phyloP scores from a whole-genome alignment of 2,329 filamentous ascomycete genomes.

The Coniochaeta hoffmannii region DNA sequence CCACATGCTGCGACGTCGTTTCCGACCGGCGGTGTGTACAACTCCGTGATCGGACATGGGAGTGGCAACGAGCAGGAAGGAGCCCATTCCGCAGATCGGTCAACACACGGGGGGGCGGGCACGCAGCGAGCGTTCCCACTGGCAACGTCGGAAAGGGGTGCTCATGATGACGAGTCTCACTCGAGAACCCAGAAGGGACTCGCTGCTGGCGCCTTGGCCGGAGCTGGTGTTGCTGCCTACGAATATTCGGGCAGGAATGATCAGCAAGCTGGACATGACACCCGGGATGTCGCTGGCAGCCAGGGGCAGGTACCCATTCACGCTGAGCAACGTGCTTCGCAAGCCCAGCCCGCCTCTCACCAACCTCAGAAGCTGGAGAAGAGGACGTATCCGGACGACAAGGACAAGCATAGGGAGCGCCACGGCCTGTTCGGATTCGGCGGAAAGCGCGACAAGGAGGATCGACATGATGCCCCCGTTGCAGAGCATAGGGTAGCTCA shows the following conservation, averaged over 20 bases:
- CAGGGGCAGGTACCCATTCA: not conserved
- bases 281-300: not conserved
- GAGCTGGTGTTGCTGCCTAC: not conserved
- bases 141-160: not conserved
- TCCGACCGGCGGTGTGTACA: constrained; percentile 11
- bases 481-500: no score
- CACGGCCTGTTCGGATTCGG: not conserved
- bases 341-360: not conserved
- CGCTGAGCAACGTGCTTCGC: not conserved
- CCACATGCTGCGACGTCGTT: not conserved
- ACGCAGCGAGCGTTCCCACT: not conserved
- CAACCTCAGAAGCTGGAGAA: not conserved
- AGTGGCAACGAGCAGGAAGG: constrained; percentile 9
- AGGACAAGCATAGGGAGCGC: not conserved
- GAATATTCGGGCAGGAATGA: not conserved
- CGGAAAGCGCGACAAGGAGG: not conserved
- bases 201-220: not conserved
- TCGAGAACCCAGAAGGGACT: not conserved
- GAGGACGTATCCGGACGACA: not conserved
- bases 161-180: not conserved
- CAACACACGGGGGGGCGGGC: not conserved
- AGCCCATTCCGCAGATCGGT: not conserved
- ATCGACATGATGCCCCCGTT: no score
- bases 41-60: constrained; percentile 12
- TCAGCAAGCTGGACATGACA: not conserved